phyloP scores from a whole-genome alignment of 495 filamentous ascomycete genomes.

The Penicillium arizonense region DNA sequence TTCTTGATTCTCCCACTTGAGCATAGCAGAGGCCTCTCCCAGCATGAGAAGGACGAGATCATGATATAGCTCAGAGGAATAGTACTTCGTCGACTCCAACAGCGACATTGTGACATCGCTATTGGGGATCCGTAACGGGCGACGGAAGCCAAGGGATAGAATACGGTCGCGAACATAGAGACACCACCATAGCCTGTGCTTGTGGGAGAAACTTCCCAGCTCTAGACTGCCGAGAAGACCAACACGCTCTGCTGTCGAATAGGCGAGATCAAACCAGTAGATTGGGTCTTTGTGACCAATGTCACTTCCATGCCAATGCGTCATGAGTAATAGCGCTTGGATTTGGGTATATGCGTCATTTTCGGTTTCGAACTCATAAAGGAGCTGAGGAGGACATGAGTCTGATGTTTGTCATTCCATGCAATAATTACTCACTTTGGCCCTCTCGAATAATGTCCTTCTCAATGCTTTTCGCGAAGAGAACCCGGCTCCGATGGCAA shows the following conservation, averaged over 20 bases:
- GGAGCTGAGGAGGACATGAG: neutral
- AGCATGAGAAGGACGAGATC: neutral
- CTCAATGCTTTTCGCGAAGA: no score
- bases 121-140: conserved; percentile 2
- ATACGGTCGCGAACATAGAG: conserved; percentile 8
- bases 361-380: conserved; percentile 7
- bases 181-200: conserved; percentile 10
- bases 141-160: conserved; percentile 7
- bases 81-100: conserved; percentile 4
- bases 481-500: no score
- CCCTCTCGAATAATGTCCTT: neutral
- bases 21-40: conserved; percentile 4
- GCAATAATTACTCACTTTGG: neutral
- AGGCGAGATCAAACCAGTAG: conserved; percentile 8
- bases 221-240: neutral
- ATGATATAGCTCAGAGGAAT: conserved; percentile 7
- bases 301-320: conserved; percentile 7
- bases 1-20: conserved; percentile 8
- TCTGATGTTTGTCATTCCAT: neutral
- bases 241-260: conserved; percentile 7
- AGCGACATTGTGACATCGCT: conserved; percentile 5
- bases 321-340: conserved; percentile 7
- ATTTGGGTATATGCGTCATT: conserved; percentile 4
- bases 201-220: conserved; percentile 7
- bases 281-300: conserved; percentile 2